Evolutionary conservation across 1,284 basidiomycete species (phyloP).

Genomic region (Ustilago esculenta): DNA sequence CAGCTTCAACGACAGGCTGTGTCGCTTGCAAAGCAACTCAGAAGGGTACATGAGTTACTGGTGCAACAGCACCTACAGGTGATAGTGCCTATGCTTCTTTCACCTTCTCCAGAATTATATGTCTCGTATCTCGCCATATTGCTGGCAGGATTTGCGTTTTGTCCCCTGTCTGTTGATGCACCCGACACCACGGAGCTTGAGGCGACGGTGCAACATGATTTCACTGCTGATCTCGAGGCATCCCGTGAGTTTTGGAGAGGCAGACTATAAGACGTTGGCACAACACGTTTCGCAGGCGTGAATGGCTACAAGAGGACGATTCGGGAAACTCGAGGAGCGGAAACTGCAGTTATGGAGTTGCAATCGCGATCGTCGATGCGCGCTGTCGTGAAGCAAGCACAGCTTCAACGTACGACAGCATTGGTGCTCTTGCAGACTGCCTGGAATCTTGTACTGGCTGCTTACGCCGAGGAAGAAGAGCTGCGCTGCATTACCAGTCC

Average conservation of each 20-base stretch:
- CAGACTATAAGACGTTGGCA: constrained; percentile 7
- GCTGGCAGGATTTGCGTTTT: constrained; percentile 21
- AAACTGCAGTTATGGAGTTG: constrained; percentile 4
- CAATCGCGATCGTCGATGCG: constrained; percentile 15
- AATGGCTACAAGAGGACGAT: constrained; percentile 8
- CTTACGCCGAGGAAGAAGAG: constrained; percentile 12
- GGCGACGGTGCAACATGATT: constrained; percentile 8
- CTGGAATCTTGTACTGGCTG: constrained; percentile 17
- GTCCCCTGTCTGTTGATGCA: constrained; percentile 16
- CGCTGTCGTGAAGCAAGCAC: constrained; percentile 2
- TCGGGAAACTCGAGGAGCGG: neutral
- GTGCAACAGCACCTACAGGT: no score
- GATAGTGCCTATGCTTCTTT: constrained; percentile 17
- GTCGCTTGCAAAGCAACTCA: no score
- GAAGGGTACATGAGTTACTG: no score
- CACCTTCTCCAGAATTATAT: constrained; percentile 17
- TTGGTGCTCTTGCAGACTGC: constrained; percentile 13
- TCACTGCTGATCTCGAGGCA: constrained; percentile 9
- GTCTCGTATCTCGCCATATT: constrained; percentile 18
- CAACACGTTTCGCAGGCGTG: constrained; percentile 11
- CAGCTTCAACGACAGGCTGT: no score
- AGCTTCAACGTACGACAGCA: constrained; percentile 1
- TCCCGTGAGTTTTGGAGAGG: constrained; percentile 13
- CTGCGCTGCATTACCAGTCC: constrained; percentile 6
- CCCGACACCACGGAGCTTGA: constrained; percentile 8